Base-by-base conservation (phyloP, 1,139 yeast genomes). In the Fermentozyma sake region DNA sequence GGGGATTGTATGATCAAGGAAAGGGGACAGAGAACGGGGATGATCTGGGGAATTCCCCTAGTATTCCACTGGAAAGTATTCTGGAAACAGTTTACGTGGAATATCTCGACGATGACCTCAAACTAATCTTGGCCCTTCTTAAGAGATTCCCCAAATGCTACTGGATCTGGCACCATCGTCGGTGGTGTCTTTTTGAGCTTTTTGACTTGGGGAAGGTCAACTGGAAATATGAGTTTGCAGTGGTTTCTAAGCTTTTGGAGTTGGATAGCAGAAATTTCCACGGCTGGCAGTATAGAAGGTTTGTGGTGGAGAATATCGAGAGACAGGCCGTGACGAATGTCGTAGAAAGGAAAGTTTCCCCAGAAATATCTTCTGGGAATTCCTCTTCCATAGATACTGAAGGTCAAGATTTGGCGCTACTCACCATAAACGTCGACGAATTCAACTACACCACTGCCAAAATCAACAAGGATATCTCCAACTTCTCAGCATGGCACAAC, bases 401-500 rank as follows among this genome's bases (percentile, higher is more conserved):
- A 12, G 28, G 27, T 5, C 46, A 47, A 16, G 28, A 34, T 1
- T 20, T 33, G 4, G 33, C 54, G 30, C 16, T 46, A 28, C 34
- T 61, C 46, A 29, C 55, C 7, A 44, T 65, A 9, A 48, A 54
- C 32, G 33, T 56, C 23, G 48, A 58, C 5, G 98, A 93, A 54
- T 79, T 85, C 42, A 70, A 70, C 13, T 91, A 76, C 55, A 86
- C 97, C 3, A 82, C 91, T 0, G 52, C 63, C 30, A 83, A 81
- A 58, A 85, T 89, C 46, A 83, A 82, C 42, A 71, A 68, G 32
- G 84, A 91, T 54, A 85, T 89, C 32, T 84, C 96, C 28, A 93
- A 91, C 52, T 91, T 82, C 48, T 84, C 95, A 2, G 97, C 98
- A 8, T 89, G 96, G 95, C 96, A 91, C 55, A 85, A 86, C 50